These are phyloP conservation scores for Pachysandra terminalis DNA, from an alignment of 164 flowering plant genomes.

Conservation along the genomic window DNA sequence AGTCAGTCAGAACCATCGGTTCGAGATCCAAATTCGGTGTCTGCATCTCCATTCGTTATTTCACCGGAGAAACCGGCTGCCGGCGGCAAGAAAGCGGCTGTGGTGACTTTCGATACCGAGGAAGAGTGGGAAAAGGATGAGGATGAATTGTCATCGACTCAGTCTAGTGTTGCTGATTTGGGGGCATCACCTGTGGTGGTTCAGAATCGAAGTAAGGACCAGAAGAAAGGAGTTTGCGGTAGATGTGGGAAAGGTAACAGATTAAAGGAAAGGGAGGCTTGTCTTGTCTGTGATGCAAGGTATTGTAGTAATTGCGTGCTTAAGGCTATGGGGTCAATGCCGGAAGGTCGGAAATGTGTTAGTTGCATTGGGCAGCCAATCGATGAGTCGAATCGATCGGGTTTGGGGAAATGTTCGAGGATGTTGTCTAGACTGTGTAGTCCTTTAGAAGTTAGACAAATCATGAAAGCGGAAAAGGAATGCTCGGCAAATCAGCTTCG, in stretches of 20 bases:
- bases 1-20: not conserved
- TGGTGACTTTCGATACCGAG: conserved; percentile 28
- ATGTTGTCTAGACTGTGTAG: conserved; percentile 37
- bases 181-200: conserved; percentile 19
- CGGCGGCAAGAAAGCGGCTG: conserved; percentile 18
- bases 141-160: conserved; percentile 18
- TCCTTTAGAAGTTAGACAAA: conserved; percentile 52
- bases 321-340: conserved; percentile 70
- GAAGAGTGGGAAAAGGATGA: conserved; percentile 22
- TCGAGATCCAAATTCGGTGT: not conserved
- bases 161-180: conserved; percentile 12
- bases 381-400: conserved; percentile 39
- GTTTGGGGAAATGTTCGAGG: conserved; percentile 46
- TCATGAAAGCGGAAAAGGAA: conserved; percentile 55
- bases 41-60: not conserved
- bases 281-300: conserved; percentile 48
- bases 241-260: conserved; percentile 44
- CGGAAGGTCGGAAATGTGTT: conserved; percentile 61
- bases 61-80: not conserved
- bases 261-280: conserved; percentile 42
- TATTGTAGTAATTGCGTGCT: conserved; percentile 51
- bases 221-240: conserved; percentile 31
- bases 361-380: conserved; percentile 51
- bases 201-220: conserved; percentile 8
- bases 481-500: conserved; percentile 51